These are phyloP conservation scores for Puccinia triticina DNA, from an alignment of 1,284 basidiomycete genomes.

Conservation along the genomic window DNA sequence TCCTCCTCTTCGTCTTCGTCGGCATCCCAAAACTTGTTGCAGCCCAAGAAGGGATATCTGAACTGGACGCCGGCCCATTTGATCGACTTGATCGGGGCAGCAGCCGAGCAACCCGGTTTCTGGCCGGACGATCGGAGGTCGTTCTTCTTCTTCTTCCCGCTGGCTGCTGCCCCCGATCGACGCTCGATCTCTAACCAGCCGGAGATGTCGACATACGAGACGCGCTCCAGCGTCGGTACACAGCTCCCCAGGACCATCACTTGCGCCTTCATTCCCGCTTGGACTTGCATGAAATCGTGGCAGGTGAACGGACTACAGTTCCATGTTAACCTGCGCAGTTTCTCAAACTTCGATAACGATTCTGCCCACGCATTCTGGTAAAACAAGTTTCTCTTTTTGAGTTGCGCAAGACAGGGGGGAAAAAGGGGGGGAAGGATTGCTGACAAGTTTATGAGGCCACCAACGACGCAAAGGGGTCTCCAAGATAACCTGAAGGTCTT, in stretches of 20 bases:
- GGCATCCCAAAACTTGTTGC: not conserved
- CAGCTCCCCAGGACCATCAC: not conserved
- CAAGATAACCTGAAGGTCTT: conserved; percentile 30
- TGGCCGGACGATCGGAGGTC: too few species aligned
- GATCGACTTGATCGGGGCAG: not conserved
- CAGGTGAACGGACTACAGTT: conserved; percentile 20
- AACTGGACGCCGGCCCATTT: not conserved
- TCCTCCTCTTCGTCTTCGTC: not conserved
- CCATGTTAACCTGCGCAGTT: conserved; percentile 22
- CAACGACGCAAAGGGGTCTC: conserved; percentile 22
- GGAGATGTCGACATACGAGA: not conserved
- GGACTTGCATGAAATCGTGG: not conserved
- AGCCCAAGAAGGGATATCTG: not conserved
- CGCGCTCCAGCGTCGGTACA: not conserved
- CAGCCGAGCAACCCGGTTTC: too few species aligned
- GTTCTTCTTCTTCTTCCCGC: too few species aligned
- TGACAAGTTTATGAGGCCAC: conserved; percentile 30
- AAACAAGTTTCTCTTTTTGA: not conserved
- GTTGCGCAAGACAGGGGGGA: not conserved
- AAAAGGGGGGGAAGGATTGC: not conserved
- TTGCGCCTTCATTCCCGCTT: conserved; percentile 14
- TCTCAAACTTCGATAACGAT: conserved; percentile 20
- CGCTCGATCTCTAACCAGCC: conserved; percentile 1
- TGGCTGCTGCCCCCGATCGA: not conserved
- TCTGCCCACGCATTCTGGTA: conserved; percentile 19